Evolutionary conservation across 1,284 basidiomycete species (phyloP).

Genomic region (Farysia itapuensis): DNA sequence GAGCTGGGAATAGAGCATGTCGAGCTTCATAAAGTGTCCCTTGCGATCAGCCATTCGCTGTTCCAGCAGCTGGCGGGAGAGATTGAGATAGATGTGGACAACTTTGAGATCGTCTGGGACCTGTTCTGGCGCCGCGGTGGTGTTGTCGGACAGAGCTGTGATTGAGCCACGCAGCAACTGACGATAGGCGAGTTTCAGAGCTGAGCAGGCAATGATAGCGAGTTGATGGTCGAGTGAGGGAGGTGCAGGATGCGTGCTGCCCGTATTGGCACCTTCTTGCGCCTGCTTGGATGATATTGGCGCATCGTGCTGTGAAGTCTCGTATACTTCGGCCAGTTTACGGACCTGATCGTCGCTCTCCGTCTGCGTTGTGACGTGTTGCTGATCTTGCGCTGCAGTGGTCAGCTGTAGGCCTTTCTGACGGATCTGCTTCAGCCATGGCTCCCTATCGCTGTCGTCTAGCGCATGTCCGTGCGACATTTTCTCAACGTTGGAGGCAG

Average conservation of each 20-base stretch:
- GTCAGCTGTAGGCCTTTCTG: constrained; percentile 64
- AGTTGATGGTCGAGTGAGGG: not conserved
- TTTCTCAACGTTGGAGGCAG: constrained; percentile 78
- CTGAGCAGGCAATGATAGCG: constrained; percentile 78
- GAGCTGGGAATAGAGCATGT: constrained; percentile 84
- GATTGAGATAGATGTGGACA: constrained; percentile 81
- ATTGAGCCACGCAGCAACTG: constrained; percentile 69
- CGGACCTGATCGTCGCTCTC: not conserved
- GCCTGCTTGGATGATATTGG: too few relatives aligned
- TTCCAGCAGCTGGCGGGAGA: constrained; percentile 68
- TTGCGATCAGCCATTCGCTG: constrained; percentile 72
- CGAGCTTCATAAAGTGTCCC: constrained; percentile 85
- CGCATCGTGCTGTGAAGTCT: constrained; percentile 4
- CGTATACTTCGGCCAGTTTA: constrained; percentile 12
- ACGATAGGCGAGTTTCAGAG: constrained; percentile 78
- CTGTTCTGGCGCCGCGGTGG: constrained; percentile 9
- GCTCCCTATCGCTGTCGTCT: constrained; percentile 74
- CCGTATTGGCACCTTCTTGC: not conserved
- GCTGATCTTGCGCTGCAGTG: not conserved
- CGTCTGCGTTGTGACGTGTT: not conserved
- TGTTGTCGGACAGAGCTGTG: constrained; percentile 59
- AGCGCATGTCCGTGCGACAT: constrained; percentile 81
- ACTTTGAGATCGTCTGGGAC: constrained; percentile 60
- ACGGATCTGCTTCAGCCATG: constrained; percentile 80
- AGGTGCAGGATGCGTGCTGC: not conserved